A percentile compares a stretch with the other conserved stretches of the same genome.
Conservation (phyloP, 2,329 filamentous ascomycete genomes). For the Fusarium bulbicola region DNA sequence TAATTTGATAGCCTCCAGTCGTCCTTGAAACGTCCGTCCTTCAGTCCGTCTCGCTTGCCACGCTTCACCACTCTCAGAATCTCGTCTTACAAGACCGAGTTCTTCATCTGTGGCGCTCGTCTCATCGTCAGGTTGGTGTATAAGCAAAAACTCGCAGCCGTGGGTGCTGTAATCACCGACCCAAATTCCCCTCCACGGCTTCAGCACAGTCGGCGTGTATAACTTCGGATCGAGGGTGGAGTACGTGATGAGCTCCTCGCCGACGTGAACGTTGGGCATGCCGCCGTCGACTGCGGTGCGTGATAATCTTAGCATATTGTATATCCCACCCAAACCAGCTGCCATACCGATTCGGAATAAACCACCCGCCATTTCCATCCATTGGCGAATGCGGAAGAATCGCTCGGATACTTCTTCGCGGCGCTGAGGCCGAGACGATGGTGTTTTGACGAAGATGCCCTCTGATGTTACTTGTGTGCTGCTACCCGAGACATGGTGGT, state of each 20-base stretch:
- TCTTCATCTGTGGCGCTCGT: conserved; percentile 50
- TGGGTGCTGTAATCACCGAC: conserved; percentile 90
- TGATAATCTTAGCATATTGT: conserved; percentile 28
- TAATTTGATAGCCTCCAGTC: conserved; percentile 85
- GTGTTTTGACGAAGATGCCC: conserved; percentile 37
- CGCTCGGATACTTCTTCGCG: conserved; percentile 71
- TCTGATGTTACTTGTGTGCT: conserved; percentile 32
- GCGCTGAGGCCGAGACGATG: conserved; percentile 54
- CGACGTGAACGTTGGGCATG: conserved; percentile 57
- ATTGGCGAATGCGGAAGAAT: conserved; percentile 78
- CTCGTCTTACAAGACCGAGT: conserved; percentile 50
- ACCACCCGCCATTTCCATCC: conserved; percentile 71
- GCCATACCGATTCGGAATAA: conserved; percentile 43
- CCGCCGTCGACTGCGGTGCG: conserved; percentile 19
- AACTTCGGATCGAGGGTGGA: conserved; percentile 75
- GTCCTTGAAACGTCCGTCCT: conserved; percentile 67
- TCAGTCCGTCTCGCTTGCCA: conserved; percentile 57
- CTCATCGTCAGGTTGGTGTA: conserved; percentile 73
- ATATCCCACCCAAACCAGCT: conserved; percentile 30
- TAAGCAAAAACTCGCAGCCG: conserved; percentile 86
- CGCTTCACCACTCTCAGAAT: conserved; percentile 56
- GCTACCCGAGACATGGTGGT: conserved; percentile 58
- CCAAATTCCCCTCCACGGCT: conserved; percentile 92
- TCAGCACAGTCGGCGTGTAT: conserved; percentile 83
- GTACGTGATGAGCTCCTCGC: conserved; percentile 68